Evolutionary conservation across 2,329 filamentous ascomycete genomes (phyloP), one percentile per base, ranked within the genome.

Genomic region (Ambrosiella beaveri): DNA sequence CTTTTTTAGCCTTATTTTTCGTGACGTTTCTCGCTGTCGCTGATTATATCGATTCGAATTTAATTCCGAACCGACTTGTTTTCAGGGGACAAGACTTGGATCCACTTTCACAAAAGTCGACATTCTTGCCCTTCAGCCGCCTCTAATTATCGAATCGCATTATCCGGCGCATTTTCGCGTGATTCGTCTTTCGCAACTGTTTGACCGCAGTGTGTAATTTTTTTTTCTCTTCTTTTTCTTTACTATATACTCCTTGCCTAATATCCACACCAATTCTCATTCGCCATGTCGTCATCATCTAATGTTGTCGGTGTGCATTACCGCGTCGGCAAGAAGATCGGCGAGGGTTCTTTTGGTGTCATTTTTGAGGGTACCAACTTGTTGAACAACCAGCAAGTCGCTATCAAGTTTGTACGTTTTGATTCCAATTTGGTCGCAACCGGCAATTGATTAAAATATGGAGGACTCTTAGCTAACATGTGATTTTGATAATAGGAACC

Each of bases 251-350:
- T 27, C 27, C 27, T 27, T 27, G 5, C 3, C 13, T 57, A 50
- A 57, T 38, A 50, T 38, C 27, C 17, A 49, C n/a, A 38, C 35
- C 41, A 45, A 12, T 50, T 19, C 8, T 35, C 47, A 52, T 62
- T 65, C 69, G 69, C 67, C 69, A 93, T 93, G 88, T 90, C 87
- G 60, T 88, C 86, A 61, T 93, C 88, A 63, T 95, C 89, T 62
- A 97, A 97, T 73, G 93, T 98, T 65, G 93, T 97, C 67, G 93
- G 93, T 69, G 93, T 98, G 65, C 93, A 98, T 75, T 98, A 98
- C 73, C 82, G 93, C 64, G 93, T 98, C 64, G 93, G 93, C 66
- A 97, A 97, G 81, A 98, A 98, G 77, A 97, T 98, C 66, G 93
- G 93, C 71, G 93, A 97, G 80, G 91, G 91, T 64, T 95, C 89